Conservation (phyloP, 108 stramenopile species). For the Nitzschia sp. region DNA sequence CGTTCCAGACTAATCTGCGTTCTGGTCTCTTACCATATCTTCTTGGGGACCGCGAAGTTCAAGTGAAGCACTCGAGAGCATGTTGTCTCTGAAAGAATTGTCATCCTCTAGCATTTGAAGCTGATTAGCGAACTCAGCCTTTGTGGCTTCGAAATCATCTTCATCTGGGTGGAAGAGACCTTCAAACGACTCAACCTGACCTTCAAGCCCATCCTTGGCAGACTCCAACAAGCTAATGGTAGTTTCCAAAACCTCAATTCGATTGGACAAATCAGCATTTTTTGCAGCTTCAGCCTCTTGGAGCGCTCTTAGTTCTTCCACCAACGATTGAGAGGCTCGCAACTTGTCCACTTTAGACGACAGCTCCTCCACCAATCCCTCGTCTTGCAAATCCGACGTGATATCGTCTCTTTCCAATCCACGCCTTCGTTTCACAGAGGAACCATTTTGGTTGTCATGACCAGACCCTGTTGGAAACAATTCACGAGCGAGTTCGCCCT, state of each 20-base stretch:
- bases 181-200: constrained; percentile 11
- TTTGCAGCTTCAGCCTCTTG: not conserved
- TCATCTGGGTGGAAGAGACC: not conserved
- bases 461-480: not conserved
- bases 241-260: constrained; percentile 16
- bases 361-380: not conserved
- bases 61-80: not conserved
- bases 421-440: not conserved
- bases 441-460: not conserved
- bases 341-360: not conserved
- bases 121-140: not conserved
- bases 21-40: too few relatives aligned
- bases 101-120: constrained; percentile 9
- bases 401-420: not conserved
- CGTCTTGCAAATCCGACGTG: not conserved
- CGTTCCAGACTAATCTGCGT: too few relatives aligned
- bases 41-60: not conserved
- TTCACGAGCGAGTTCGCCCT: not conserved
- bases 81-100: not conserved
- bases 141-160: constrained; percentile 3
- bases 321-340: not conserved
- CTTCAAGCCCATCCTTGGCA: constrained; percentile 8
- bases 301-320: not conserved
- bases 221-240: constrained; percentile 12
- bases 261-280: constrained; percentile 6